Base-by-base conservation (phyloP, 176 grass and related monocot species). In the Panicum miliaceum region DNA sequence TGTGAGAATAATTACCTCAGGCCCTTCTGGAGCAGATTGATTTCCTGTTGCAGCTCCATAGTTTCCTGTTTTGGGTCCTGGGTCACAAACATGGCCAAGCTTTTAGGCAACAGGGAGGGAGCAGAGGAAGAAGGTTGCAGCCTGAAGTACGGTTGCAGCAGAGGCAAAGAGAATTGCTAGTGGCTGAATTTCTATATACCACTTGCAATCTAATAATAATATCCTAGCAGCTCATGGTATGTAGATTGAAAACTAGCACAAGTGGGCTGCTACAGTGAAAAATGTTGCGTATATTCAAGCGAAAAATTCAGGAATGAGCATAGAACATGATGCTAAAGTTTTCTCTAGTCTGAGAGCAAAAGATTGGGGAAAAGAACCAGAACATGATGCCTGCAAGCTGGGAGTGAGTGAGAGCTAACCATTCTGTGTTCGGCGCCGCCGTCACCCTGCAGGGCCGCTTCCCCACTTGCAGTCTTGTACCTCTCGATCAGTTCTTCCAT, bases 401-500 rank as follows among this genome's bases (percentile, higher is more conserved):
- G 19, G 53, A n/a, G 18, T 19, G 53, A 20, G 54, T 19, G 53
- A 20, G 54, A 0, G 41, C 71, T 86, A 32, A 90, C 88, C 88
- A 68, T 83, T 59, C 40, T 79, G 48, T 79, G 74, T 9, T 83
- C 84, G 68, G 58, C 72, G 45, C 48, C 34, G 70, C 79, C 89
- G 62, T 92, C 86, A 64, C 32, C 56, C 47, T 73, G 76, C 81
- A 77, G 37, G 45, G 83, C 79, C 12, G 83, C 82, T 61, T 97
- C 89, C 43, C 71, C 84, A 38, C 86, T 87, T 71, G 89, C 87
- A 71, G 68, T 91, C 79, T 86, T 98, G 92, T 98, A 98, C 89
- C 87, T 98, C 45, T 93, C 90, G 82, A 98, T 89, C 84, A 98
- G 83, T 3, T 70, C 84, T 22, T 95, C 92, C 92, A 98, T 95